Base-by-base conservation (phyloP, 129 eudicot genomes). In the Lactuca saligna region DNA sequence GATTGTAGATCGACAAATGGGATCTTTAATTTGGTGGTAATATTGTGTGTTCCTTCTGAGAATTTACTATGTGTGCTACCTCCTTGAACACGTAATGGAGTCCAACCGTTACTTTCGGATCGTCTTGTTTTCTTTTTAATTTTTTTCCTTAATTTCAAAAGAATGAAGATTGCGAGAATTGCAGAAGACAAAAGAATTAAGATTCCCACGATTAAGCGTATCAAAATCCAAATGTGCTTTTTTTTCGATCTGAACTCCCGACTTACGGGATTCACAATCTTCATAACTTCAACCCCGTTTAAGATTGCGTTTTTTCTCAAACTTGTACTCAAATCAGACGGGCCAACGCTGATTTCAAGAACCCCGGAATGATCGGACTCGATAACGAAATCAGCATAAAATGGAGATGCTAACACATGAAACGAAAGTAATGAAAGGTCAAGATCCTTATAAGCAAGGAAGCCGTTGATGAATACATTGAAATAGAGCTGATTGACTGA, bases 281-380 rank as follows among this genome's bases (percentile, higher is more conserved):
- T 88, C 96, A 91, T 82, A 50, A 91, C 79, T 70, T 91, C 98
- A 5, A 91, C 96, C 25, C 98, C 98, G 50, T 91, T 91, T 33
- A 91, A 61, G 31, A 91, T 86, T n/a, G 98, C 98, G 15, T 88
- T 86, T 70, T 82, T 82, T 78, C 71, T 78, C 74, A 79, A 68
- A 56, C 86, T 66, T 58, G 48, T 88, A 71, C 93, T 86, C 65
- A 91, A 50, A 8, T 87, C 85, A 20, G 98, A 91, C 9, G 98
- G 96, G 44, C 96, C 96, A 10, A 91, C 84, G 56, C 91, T 88
- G 13, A 91, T 62, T 32, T 79, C 68, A 29, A 91, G 65, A 48
- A 77, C 68, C 67, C 82, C 86, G 2, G 88, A 80, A 57, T 57
- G 44, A 66, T 66, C 79, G 14, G 82, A 69, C 62, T 76, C 77